Percentiles rank a stretch among this genome's conserved stretches.
Conservation (phyloP, 495 filamentous ascomycete species). For the Hyaloscypha finlandica region DNA sequence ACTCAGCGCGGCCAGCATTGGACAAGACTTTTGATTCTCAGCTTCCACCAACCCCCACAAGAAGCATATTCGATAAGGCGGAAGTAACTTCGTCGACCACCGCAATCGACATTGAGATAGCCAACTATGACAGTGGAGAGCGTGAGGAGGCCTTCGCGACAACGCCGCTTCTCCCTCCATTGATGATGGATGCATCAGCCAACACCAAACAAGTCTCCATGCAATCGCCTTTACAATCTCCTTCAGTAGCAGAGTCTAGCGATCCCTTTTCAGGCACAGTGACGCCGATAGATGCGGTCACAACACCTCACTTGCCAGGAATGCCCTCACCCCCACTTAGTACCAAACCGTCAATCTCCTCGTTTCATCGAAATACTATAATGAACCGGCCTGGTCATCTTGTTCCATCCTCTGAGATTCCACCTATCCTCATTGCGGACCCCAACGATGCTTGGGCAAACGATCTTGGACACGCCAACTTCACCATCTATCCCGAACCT, state of each 20-base stretch:
- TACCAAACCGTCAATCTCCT: constrained; percentile 74
- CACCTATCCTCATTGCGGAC: constrained; percentile 60
- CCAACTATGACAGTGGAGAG: constrained; percentile 51
- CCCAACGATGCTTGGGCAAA: constrained; percentile 78
- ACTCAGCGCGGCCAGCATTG: constrained; percentile 48
- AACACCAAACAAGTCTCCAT: constrained; percentile 46
- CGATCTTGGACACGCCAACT: constrained; percentile 88
- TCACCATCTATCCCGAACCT: constrained; percentile 80
- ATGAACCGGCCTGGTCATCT: constrained; percentile 36
- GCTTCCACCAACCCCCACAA: constrained; percentile 65
- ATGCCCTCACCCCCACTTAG: constrained; percentile 78
- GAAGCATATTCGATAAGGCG: constrained; percentile 59
- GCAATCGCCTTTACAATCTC: constrained; percentile 81
- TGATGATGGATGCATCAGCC: constrained; percentile 60
- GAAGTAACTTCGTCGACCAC: constrained; percentile 37
- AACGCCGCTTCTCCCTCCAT: constrained; percentile 80
- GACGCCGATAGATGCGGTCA: constrained; percentile 36
- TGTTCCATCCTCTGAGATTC: constrained; percentile 33
- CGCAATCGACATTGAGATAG: constrained; percentile 61
- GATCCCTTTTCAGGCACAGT: constrained; percentile 26
- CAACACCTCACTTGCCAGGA: constrained; percentile 37
- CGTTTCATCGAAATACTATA: constrained; percentile 56
- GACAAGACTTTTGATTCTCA: constrained; percentile 55
- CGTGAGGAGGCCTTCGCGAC: constrained; percentile 65
- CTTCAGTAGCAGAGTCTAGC: constrained; percentile 47